phyloP scores from a whole-genome alignment of 352 stramenopile genomes.

The Globisporangium nagaii region DNA sequence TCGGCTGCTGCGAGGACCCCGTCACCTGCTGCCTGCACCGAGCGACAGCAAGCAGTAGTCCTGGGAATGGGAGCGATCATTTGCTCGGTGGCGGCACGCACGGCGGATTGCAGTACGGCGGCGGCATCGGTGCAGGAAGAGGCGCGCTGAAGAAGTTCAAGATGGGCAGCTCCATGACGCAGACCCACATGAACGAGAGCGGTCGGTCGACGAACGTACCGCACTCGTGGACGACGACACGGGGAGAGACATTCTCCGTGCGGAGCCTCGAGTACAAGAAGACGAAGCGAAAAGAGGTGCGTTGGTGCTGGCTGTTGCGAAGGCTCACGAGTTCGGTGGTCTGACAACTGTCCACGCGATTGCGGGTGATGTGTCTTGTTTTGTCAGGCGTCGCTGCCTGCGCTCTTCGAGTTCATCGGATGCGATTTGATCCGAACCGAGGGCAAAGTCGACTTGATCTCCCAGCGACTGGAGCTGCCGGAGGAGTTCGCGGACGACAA shows the following conservation, averaged over 20 bases:
- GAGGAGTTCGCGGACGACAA: conserved; percentile 43
- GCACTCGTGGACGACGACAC: conserved; percentile 44
- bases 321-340: not conserved
- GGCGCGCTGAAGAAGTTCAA: conserved; percentile 38
- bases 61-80: not conserved
- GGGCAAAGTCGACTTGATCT: conserved; percentile 71
- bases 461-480: conserved; percentile 62
- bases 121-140: conserved; percentile 1
- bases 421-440: conserved; percentile 68
- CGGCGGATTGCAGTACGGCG: not conserved
- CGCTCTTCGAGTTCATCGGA: conserved; percentile 76
- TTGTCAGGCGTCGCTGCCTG: conserved; percentile 34
- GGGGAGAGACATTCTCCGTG: conserved; percentile 61
- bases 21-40: conserved; percentile 53
- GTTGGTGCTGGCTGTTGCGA: not conserved
- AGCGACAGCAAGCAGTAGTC: not conserved
- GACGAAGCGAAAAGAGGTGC: conserved; percentile 69
- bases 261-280: conserved; percentile 81
- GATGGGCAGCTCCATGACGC: conserved; percentile 54
- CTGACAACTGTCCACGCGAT: not conserved
- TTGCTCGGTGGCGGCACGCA: not conserved
- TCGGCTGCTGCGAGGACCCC: conserved; percentile 31
- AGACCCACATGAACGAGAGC: conserved; percentile 34
- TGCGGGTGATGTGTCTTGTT: not conserved
- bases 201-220: conserved; percentile 46